Evolutionary conservation across 2,329 filamentous ascomycete species (phyloP), one percentile per base, ranked within the genome.

Genomic region (Onygena corvina): DNA sequence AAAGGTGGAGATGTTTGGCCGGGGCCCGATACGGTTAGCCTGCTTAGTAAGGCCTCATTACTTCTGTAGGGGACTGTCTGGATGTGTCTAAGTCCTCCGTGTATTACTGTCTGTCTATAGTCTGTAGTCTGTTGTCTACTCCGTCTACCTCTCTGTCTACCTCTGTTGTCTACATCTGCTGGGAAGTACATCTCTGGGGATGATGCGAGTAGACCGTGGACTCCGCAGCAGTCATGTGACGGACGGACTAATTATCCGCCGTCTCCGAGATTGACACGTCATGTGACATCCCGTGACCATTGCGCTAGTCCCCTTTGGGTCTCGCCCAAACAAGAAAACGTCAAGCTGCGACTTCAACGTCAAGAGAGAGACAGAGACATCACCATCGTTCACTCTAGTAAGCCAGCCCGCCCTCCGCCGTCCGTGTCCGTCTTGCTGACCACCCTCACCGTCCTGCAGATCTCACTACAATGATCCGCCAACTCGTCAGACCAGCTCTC

Each of bases 401-500:
- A n/a, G n/a, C n/a, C n/a, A n/a, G n/a, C n/a, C n/a, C n/a, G n/a
- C n/a, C n/a, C n/a, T n/a, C n/a, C n/a, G n/a, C n/a, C n/a, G n/a
- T n/a, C n/a, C n/a, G n/a, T n/a, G n/a, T n/a, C n/a, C n/a, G n/a
- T n/a, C n/a, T n/a, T n/a, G n/a, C n/a, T n/a, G n/a, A n/a, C n/a
- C n/a, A n/a, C n/a, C n/a, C n/a, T n/a, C n/a, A n/a, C n/a, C n/a
- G n/a, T n/a, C n/a, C n/a, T n/a, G n/a, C n/a, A n/a, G n/a, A n/a
- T n/a, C n/a, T n/a, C n/a, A n/a, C n/a, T n/a, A 14, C 56, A 50
- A 88, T 89, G 84, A 75, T 85, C 62, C 81, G 83, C 64, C 79
- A 81, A 64, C 68, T 75, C 58, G 66, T 81, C 61, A 77, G 77
- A 67, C 68, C 73, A 59, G 67, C 73, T 60, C 72, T 75, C 64